phyloP scores from a whole-genome alignment of 2,329 filamentous ascomycete genomes.

The Fusarium musae region DNA sequence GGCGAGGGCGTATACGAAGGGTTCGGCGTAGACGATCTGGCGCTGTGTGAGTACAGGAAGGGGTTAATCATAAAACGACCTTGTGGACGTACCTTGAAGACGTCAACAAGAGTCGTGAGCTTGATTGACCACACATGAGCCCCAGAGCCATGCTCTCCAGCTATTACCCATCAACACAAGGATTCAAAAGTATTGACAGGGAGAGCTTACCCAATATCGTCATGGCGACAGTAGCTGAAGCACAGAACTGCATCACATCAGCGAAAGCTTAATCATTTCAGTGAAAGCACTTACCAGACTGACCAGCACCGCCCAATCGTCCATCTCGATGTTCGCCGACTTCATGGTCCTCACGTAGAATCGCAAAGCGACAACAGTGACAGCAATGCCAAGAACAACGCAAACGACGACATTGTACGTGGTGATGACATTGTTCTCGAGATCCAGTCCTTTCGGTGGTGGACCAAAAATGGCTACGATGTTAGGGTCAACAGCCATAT shows the following conservation, averaged over 20 bases:
- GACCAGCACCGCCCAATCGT: constrained; percentile 12
- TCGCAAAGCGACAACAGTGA: neutral
- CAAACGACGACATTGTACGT: constrained; percentile 6
- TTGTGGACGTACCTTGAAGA: constrained; percentile 2
- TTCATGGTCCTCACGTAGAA: constrained; percentile 26
- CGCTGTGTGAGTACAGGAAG: too few relatives aligned
- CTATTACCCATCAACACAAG: neutral
- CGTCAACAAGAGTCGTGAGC: neutral
- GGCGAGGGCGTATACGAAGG: constrained; percentile 17
- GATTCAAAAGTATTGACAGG: too few relatives aligned
- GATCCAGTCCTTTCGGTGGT: constrained; percentile 3
- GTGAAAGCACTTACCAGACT: neutral
- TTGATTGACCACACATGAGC: constrained; percentile 15
- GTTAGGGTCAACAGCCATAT: neutral
- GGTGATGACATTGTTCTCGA: neutral
- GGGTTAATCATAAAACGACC: too few relatives aligned
- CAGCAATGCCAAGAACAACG: neutral
- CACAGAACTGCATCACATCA: neutral
- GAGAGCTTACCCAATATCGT: neutral
- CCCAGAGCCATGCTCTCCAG: neutral
- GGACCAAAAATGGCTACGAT: constrained; percentile 19
- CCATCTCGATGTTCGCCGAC: constrained; percentile 4
- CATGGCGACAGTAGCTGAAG: constrained; percentile 1
- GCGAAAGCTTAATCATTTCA: accelerated
- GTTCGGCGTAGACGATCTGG: constrained; percentile 7